Evolutionary conservation across 1,284 basidiomycete genomes (phyloP).

Genomic region (Gomphus bonarii): DNA sequence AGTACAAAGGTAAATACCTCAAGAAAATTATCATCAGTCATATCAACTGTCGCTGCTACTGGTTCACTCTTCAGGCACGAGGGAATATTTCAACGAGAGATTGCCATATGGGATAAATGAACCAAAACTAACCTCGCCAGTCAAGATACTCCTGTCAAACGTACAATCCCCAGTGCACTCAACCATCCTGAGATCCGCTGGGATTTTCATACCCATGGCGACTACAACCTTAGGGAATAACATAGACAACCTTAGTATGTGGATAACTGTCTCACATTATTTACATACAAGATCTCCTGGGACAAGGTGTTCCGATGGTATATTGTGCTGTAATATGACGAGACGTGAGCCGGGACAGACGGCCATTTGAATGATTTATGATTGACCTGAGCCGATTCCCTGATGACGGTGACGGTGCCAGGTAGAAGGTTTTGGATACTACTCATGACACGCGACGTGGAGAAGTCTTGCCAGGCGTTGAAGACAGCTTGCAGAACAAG

Average conservation of each 20-base stretch:
- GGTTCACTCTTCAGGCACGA: constrained; percentile 24
- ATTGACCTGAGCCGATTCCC: constrained; percentile 29
- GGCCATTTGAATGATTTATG: not conserved
- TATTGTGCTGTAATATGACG: not conserved
- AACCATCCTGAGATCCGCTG: constrained; percentile 58
- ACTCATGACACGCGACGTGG: constrained; percentile 36
- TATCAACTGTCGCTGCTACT: constrained; percentile 29
- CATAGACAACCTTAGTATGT: not conserved
- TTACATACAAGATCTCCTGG: constrained; percentile 44
- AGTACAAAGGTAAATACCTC: constrained; percentile 14
- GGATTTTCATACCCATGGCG: constrained; percentile 49
- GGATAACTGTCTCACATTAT: not conserved
- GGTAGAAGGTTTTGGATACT: constrained; percentile 44
- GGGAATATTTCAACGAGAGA: not conserved
- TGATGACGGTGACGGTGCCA: constrained; percentile 35
- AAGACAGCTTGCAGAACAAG: constrained; percentile 31
- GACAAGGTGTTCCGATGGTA: constrained; percentile 50
- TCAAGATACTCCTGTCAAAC: constrained; percentile 52
- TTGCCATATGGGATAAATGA: not conserved
- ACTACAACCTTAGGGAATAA: constrained; percentile 30
- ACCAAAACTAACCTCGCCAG: constrained; percentile 32
- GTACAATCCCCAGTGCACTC: constrained; percentile 45
- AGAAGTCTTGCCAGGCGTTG: constrained; percentile 36
- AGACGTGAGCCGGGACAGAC: not conserved
- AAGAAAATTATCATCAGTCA: constrained; percentile 33